These are phyloP conservation scores for Yamadazyma conglobata DNA, from an alignment of 1,139 yeast genomes.

Conservation along the genomic window DNA sequence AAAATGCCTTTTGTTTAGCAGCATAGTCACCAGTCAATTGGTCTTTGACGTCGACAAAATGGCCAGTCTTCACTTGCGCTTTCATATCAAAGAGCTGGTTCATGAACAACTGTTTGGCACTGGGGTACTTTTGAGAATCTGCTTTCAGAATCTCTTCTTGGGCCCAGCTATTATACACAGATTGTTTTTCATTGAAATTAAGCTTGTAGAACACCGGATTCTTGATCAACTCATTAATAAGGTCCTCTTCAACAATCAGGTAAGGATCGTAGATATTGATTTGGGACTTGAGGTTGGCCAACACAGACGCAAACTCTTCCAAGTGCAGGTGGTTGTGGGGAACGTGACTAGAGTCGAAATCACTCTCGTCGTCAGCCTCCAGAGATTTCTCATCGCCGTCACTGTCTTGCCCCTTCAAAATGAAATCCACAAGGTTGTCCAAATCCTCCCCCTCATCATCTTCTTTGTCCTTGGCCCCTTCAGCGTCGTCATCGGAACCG, in stretches of 20 bases:
- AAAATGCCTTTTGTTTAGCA: conserved; percentile 11
- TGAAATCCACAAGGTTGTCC: conserved; percentile 10
- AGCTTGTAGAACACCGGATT: conserved; percentile 31
- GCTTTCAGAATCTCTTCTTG: conserved; percentile 6
- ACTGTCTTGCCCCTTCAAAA: conserved; percentile 5
- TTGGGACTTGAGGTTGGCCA: conserved; percentile 20
- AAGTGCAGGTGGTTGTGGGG: too few relatives aligned
- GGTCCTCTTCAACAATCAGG: conserved; percentile 38
- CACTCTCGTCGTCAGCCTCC: too few relatives aligned
- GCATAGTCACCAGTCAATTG: conserved; percentile 7
- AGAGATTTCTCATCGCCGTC: conserved; percentile 12
- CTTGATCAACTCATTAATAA: conserved; percentile 26
- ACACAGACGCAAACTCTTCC: conserved; percentile 1
- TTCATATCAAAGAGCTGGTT: conserved; percentile 30
- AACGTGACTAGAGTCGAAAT: too few relatives aligned
- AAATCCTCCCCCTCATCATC: conserved; percentile 4
- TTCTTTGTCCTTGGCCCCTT: conserved; percentile 1
- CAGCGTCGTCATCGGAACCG: conserved; percentile 2
- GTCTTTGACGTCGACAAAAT: conserved; percentile 27
- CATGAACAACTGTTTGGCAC: conserved; percentile 22
- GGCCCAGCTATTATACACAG: conserved; percentile 34
- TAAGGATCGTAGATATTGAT: conserved; percentile 38
- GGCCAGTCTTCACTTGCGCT: conserved; percentile 24
- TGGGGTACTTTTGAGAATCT: conserved; percentile 19
- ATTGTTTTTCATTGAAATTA: conserved; percentile 20